Base-by-base conservation (phyloP, 2,329 filamentous ascomycete species). In the Penicillium sp. region DNA sequence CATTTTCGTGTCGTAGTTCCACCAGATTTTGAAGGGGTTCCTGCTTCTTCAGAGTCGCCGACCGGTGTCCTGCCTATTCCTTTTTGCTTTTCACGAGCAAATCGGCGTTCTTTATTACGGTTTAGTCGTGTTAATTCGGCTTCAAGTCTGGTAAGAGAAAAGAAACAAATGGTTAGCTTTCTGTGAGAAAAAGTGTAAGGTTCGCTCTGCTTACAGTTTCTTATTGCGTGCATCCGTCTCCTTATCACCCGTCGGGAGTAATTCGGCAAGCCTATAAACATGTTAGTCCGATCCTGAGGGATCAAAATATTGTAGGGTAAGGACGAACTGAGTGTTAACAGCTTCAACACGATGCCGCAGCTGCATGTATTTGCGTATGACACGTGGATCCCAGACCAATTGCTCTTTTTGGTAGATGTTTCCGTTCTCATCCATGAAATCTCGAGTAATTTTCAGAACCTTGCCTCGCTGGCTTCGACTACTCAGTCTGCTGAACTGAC, bases 51-150 rank as follows among this genome's bases (percentile, higher is more conserved):
- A 3, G 75, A 75, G 4, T 75, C 74, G 30, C 78, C 78, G 7
- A 74, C 73, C 14, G 74, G 76, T 1, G 77, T 73, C 20, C 77
- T 72, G 59, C 74, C 68, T 47, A 79, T 77, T 35, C 84, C 86
- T 73, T 96, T 97, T 66, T 91, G 89, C 68, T 93, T 92, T 70
- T 97, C 93, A 66, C 93, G 91, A 59, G 90, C 90, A 67, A 93
- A 86, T 61, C 92, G 85, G 62, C 93, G 88, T 62, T 96, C 92
- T 64, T 91, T 91, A 78, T 97, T 99, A 67, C 92, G 89, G 68
- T 94, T 84, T 30, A 99, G 83, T 62, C 94, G 88, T 52, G 85
- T 85, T 54, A 95, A 83, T 72, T 97, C 93, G 63, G 83, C 82
- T 65, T 86, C 80, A 60, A 91, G 78, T 57, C 86, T 89, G 63